Evolutionary conservation across 371 early-diverging fungal genomes (phyloP).

Genomic region (Smittium mucronatum): DNA sequence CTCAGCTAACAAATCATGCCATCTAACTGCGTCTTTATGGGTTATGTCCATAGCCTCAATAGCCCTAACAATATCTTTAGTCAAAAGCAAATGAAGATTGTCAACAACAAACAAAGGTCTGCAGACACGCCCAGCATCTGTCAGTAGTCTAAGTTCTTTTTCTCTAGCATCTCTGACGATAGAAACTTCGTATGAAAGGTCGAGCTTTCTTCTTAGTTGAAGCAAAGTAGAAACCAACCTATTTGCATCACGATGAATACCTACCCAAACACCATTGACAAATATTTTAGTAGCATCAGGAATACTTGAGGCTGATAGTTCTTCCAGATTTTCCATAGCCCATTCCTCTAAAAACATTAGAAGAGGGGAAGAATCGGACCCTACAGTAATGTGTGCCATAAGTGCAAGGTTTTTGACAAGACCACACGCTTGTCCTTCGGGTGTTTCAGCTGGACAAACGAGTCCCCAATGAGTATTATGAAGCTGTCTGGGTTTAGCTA

Average conservation of each 20-base stretch:
- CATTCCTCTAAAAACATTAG: constrained; percentile 57
- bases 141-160: constrained; percentile 84
- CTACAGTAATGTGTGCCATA: constrained; percentile 97
- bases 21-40: constrained; percentile 34
- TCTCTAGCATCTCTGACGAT: constrained; percentile 93
- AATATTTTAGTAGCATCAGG: constrained; percentile 67
- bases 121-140: constrained; percentile 95
- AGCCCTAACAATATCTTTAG: constrained; percentile 45
- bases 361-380: constrained; percentile 60
- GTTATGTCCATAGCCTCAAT: constrained; percentile 36
- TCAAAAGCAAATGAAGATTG: constrained; percentile 46
- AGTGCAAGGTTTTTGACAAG: constrained; percentile 98
- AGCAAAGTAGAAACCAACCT: constrained; percentile 66
- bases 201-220: constrained; percentile 64
- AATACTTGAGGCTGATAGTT: constrained; percentile 31
- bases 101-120: constrained; percentile 95
- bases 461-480: constrained; percentile 99
- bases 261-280: constrained; percentile 87
- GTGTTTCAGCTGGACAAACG: constrained; percentile 99
- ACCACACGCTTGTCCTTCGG: constrained; percentile 99
- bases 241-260: constrained; percentile 81
- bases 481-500: constrained; percentile 95
- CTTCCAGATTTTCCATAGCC: constrained; percentile 41
- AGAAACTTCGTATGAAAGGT: constrained; percentile 81
- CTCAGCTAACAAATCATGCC: constrained; percentile 48